Evolutionary conservation across 129 eudicot species (phyloP).

Genomic region (Smallanthus sonchifolius): DNA sequence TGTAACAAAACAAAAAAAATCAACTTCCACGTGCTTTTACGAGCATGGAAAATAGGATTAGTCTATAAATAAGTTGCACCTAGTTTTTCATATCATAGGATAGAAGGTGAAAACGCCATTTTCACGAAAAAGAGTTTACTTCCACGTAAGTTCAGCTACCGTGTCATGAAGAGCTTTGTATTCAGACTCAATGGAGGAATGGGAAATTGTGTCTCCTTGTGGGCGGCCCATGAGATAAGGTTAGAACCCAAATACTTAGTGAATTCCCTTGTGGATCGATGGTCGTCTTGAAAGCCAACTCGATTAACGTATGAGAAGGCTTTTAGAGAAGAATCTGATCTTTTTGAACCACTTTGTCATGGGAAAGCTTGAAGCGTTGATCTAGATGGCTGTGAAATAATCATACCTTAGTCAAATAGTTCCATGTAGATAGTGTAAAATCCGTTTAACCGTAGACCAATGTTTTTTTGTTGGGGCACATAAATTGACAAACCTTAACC

Average conservation of each 20-base stretch:
- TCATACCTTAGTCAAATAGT: too few species aligned
- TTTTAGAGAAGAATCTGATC: neutral
- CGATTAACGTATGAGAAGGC: neutral
- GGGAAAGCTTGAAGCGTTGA: neutral
- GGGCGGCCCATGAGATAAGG: neutral
- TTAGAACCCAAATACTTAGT: neutral
- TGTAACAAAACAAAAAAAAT: neutral
- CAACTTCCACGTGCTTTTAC: neutral
- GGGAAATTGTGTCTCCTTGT: neutral
- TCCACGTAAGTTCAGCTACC: neutral
- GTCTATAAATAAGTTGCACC: neutral
- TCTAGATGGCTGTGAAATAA: neutral
- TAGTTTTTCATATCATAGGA: neutral
- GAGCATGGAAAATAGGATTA: neutral
- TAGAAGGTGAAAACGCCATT: neutral
- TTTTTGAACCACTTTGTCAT: neutral
- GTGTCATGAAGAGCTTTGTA: neutral
- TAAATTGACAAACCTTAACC: neutral
- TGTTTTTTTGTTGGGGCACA: neutral
- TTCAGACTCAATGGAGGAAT: neutral
- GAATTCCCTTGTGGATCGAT: neutral
- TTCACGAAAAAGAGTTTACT: neutral
- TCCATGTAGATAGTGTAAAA: too few species aligned
- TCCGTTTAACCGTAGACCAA: too few species aligned
- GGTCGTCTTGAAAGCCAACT: neutral